Conservation (phyloP, 2,329 filamentous ascomycete genomes). For the Paradendryphiella salina region DNA sequence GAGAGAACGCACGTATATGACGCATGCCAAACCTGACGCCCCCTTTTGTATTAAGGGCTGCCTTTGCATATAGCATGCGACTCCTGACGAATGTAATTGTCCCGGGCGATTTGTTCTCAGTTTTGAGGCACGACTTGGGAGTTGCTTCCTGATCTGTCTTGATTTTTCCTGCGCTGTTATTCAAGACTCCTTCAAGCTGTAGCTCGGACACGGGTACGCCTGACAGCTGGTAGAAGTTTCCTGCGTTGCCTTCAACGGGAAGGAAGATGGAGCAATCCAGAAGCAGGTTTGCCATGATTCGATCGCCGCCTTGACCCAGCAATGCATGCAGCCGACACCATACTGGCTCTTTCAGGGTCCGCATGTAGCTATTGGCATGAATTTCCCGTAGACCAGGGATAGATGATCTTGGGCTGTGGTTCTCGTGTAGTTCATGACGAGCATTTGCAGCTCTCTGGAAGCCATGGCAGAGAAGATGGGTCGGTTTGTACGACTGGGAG, state of each 20-base stretch:
- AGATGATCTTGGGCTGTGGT: constrained; percentile 46
- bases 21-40: constrained; percentile 73
- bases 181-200: constrained; percentile 19
- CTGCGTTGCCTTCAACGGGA: constrained; percentile 60
- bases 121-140: constrained; percentile 4
- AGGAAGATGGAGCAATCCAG: constrained; percentile 77
- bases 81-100: constrained; percentile 77
- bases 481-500: constrained; percentile 58
- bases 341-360: constrained; percentile 66
- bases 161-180: constrained; percentile 3
- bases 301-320: constrained; percentile 74
- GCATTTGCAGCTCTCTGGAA: constrained; percentile 60
- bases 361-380: constrained; percentile 71
- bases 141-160: not conserved
- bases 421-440: constrained; percentile 32
- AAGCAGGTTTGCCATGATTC: constrained; percentile 76
- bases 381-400: constrained; percentile 69
- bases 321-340: constrained; percentile 78
- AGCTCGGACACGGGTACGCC: constrained; percentile 64
- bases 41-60: constrained; percentile 69
- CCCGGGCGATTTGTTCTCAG: constrained; percentile 46
- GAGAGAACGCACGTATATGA: constrained; percentile 69
- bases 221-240: constrained; percentile 77
- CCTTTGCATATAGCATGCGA: constrained; percentile 82
- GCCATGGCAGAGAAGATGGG: constrained; percentile 82